Base-by-base conservation (phyloP, 2,329 filamentous ascomycete species). In the Didymella glomerata region DNA sequence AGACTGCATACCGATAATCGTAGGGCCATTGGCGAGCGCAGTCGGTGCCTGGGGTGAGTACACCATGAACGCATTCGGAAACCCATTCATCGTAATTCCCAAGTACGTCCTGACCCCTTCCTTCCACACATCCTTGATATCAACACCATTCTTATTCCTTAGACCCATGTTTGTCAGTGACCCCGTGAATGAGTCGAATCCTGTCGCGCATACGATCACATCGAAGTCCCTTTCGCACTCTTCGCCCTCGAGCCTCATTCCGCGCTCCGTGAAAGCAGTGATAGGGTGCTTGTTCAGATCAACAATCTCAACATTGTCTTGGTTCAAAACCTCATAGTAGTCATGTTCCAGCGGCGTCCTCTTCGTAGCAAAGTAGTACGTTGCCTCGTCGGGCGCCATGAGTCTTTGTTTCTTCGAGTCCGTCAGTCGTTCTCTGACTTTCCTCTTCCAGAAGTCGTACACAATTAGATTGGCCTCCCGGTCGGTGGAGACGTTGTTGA, bases 161-260 rank as follows among this genome's bases (percentile, higher is more conserved):
- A 75, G 52, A 0, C 69, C 72, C 70, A 75, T 74, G 20, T 61
- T 75, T 14, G 69, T 73, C 46, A 79, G 54, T 2, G 48, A 54
- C 9, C 78, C 79, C 1, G 69, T 73, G 54, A 78, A 73, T 1
- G 76, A 71, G 52, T 82, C 79, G 53, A 81, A 82, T 0, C 80
- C 80, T 0, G 74, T 81, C 22, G 71, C 79, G 49, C 78, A 66
- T 47, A 88, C 78, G 22, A 88, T 81, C 13, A 80, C 79, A 65
- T 88, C 86, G 14, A 85, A 80, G 32, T 82, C 77, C 50, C 84
- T 69, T n/a, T 82, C 71, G 34, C 79, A 68, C n/a, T 82, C 84
- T 32, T 71, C 68, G 4, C 79, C 80, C 1, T 75, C 76, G 30
- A 85, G 75, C 68, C 82, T 72, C 48, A 86, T 72, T 14, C 85